phyloP scores from a whole-genome alignment of 108 stramenopile species.

The Pseudonitzschia multiseries region DNA sequence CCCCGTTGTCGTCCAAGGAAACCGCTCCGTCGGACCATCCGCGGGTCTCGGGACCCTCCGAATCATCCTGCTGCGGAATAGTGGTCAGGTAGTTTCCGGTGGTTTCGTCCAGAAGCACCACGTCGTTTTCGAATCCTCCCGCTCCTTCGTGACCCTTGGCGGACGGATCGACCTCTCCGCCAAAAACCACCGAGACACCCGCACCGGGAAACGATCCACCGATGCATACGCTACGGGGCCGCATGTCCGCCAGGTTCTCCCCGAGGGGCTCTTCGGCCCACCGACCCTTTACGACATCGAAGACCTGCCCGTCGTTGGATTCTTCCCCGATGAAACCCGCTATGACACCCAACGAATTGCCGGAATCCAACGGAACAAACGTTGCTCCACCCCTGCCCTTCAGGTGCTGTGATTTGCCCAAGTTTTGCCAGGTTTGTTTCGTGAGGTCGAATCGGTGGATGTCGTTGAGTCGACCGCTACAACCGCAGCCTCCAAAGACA shows the following conservation, averaged over 20 bases:
- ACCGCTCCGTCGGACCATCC: slow-evolving; percentile 66
- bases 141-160: slow-evolving; percentile 72
- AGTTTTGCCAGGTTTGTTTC: slow-evolving; percentile 33
- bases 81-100: slow-evolving; percentile 25
- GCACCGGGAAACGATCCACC: slow-evolving; percentile 41
- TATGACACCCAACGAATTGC: slow-evolving; percentile 39
- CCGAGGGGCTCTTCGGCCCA: slow-evolving; percentile 36
- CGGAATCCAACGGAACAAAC: slow-evolving; percentile 38
- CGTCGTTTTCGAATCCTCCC: slow-evolving; percentile 63
- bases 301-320: slow-evolving; percentile 65
- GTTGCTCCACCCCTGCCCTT: slow-evolving; percentile 65
- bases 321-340: slow-evolving; percentile 71
- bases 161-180: slow-evolving; percentile 72
- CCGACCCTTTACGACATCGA: slow-evolving; percentile 16
- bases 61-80: not conserved
- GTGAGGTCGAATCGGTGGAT: slow-evolving; percentile 56
- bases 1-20: slow-evolving; percentile 9
- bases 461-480: slow-evolving; percentile 50
- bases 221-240: slow-evolving; percentile 61
- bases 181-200: slow-evolving; percentile 55
- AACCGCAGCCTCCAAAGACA: slow-evolving; percentile 73
- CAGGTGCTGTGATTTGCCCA: slow-evolving; percentile 29
- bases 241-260: slow-evolving; percentile 23
- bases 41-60: slow-evolving; percentile 41
- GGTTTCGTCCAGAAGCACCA: slow-evolving; percentile 42